Percentiles rank a stretch among this genome's conserved stretches.
These are phyloP conservation scores for Dillenia turbinata DNA, from an alignment of 164 flowering plant species.

Conservation along the genomic window DNA sequence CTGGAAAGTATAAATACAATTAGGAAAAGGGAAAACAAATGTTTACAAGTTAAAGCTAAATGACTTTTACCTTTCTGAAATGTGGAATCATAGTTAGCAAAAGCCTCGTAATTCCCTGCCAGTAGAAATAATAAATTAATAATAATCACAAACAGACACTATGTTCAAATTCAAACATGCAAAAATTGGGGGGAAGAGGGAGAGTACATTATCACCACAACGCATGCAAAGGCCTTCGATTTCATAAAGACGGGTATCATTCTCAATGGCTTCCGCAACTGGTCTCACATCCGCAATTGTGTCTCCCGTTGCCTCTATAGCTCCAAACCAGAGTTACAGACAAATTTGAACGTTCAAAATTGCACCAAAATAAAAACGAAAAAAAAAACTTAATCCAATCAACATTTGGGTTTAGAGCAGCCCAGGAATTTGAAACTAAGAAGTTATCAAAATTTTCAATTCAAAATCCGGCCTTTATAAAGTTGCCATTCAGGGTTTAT, in stretches of 20 bases:
- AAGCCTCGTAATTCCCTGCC: constrained; percentile 80
- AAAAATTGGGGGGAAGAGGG: neutral
- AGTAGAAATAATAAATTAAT: constrained; percentile 4
- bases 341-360: too few relatives aligned
- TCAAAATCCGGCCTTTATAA: too few relatives aligned
- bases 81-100: constrained; percentile 77
- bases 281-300: constrained; percentile 62
- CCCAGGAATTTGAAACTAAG: too few relatives aligned
- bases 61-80: constrained; percentile 68
- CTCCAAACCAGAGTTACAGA: too few relatives aligned
- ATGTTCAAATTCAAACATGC: neutral
- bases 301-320: constrained; percentile 3
- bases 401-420: too few relatives aligned
- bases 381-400: too few relatives aligned
- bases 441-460: too few relatives aligned
- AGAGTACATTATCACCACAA: constrained; percentile 73
- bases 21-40: neutral
- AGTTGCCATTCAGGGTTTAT: too few relatives aligned
- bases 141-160: neutral
- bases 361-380: too few relatives aligned
- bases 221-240: constrained; percentile 97
- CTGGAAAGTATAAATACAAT: neutral
- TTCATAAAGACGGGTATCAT: constrained; percentile 57
- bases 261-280: constrained; percentile 70
- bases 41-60: neutral